phyloP scores from a whole-genome alignment of 2,329 filamentous ascomycete species.

The Fusarium luffae region DNA sequence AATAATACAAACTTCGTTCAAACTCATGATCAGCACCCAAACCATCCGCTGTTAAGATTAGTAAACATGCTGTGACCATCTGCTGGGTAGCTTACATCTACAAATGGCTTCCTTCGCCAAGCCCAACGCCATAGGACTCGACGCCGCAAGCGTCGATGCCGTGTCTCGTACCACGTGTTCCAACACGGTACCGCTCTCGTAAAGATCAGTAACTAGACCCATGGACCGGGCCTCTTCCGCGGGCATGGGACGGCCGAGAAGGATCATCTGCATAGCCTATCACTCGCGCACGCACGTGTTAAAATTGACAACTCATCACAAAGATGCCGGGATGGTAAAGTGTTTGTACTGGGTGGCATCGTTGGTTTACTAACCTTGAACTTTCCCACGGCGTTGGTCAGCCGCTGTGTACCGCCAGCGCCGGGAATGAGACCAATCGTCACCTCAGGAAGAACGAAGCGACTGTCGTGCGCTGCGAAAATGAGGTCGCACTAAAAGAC shows the following conservation, averaged over 20 bases:
- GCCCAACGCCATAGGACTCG: slow-evolving; percentile 43
- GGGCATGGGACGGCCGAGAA: slow-evolving; percentile 45
- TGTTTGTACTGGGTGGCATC: not conserved
- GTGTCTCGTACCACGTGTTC: slow-evolving; percentile 40
- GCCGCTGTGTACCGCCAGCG: slow-evolving; percentile 55
- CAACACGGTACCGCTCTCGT: slow-evolving; percentile 44
- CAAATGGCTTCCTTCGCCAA: slow-evolving; percentile 48
- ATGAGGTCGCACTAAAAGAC: slow-evolving; percentile 53
- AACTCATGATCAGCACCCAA: slow-evolving; percentile 47
- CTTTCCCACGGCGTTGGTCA: slow-evolving; percentile 55
- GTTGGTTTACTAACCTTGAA: slow-evolving; percentile 47
- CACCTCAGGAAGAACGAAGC: slow-evolving; percentile 55
- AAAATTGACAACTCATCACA: not conserved
- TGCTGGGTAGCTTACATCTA: slow-evolving; percentile 36
- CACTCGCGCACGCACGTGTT: not conserved
- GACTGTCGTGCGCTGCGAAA: slow-evolving; percentile 50
- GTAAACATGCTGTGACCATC: not conserved
- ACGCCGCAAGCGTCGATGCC: slow-evolving; percentile 41
- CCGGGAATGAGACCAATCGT: slow-evolving; percentile 55
- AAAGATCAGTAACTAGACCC: slow-evolving; percentile 45
- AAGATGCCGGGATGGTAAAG: fast-evolving
- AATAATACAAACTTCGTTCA: slow-evolving; percentile 52
- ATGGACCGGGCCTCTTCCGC: slow-evolving; percentile 42
- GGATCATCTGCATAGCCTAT: slow-evolving; percentile 51
- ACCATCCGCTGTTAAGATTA: slow-evolving; percentile 37